phyloP scores from a whole-genome alignment of 1,284 basidiomycete genomes.

The Ceratobasidium sp. region DNA sequence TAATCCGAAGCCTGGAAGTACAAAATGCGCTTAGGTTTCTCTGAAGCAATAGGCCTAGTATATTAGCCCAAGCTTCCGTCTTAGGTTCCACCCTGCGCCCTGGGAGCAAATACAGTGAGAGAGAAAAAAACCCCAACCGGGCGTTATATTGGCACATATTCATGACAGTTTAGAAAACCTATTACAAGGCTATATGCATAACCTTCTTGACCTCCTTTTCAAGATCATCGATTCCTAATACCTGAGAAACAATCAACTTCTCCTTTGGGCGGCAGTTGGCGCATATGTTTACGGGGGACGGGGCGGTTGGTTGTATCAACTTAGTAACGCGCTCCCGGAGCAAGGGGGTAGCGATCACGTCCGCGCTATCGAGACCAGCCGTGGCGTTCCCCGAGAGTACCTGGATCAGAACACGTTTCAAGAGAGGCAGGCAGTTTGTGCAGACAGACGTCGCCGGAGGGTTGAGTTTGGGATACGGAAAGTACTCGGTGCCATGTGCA shows the following conservation, averaged over 20 bases:
- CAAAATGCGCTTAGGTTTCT: too few relatives aligned
- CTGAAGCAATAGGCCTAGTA: too few relatives aligned
- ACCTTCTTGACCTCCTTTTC: slow-evolving; percentile 33
- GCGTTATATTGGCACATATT: background rate
- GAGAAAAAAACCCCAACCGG: too few relatives aligned
- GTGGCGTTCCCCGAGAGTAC: background rate
- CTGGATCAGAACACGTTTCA: slow-evolving; percentile 12
- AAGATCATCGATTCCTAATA: slow-evolving; percentile 17
- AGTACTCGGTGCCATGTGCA: background rate
- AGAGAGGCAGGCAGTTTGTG: background rate
- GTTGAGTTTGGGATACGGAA: slow-evolving; percentile 14
- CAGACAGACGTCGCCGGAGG: slow-evolving; percentile 1
- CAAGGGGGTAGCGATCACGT: background rate
- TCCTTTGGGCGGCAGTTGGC: slow-evolving; percentile 32
- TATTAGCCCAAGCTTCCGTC: too few relatives aligned
- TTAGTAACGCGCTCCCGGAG: slow-evolving; percentile 18
- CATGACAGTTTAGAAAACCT: background rate
- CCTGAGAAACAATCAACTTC: slow-evolving; percentile 19
- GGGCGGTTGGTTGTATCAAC: slow-evolving; percentile 21
- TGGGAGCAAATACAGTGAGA: too few relatives aligned
- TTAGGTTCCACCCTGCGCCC: too few relatives aligned
- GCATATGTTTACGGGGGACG: slow-evolving; percentile 16
- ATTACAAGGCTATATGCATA: slow-evolving; percentile 15
- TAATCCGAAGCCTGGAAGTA: too few relatives aligned
- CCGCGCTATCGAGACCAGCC: background rate